Evolutionary conservation across 768 basidiomycete species (phyloP), one percentile per base, ranked within the genome.

Genomic region (Suillus decipiens): DNA sequence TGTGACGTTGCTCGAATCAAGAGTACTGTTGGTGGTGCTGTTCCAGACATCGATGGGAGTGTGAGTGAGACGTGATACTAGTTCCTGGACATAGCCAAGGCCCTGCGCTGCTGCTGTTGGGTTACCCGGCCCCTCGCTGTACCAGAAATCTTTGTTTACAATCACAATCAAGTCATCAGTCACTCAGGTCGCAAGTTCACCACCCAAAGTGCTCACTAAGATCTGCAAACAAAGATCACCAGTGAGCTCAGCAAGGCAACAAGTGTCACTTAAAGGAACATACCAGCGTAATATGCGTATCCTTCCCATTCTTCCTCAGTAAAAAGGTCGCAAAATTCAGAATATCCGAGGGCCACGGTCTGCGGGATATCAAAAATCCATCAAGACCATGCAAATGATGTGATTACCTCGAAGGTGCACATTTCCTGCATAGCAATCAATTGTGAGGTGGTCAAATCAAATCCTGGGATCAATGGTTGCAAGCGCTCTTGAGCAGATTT

Each of bases 221-320:
- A 51, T 48, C 59, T 62, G 34, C 39, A 33, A 36, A 31, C 33
- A 36, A n/a, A 61, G 5, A 37, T 61, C 22, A 43, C 8, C 9
- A n/a, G 4, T 28, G 36, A 33, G 31, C 6, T 33, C 15, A 22
- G 12, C 36, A 42, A 31, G 5, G 28, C 28, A 28, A 28, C 28
- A 28, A 28, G 28, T 28, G 22, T 22, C 9, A 14, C 34, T 34
- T 11, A 22, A 53, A 28, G 10, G 15, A 12, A 65, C 75, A 59
- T 34, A 76, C 75, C 76, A 33, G 54, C 64, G 33, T 75, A 71
- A 66, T 85, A 83, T 60, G 82, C 78, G 64, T 78, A 84, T 1
- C 80, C 79, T 65, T 78, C 76, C 83, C 83, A 85, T 66, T 85
- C 84, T 47, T 80, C 76, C 63, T 81, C 72, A 3, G 83, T 83